These are phyloP conservation scores for Clarkia xantiana DNA, from an alignment of 345 rosid genomes.

Conservation along the genomic window DNA sequence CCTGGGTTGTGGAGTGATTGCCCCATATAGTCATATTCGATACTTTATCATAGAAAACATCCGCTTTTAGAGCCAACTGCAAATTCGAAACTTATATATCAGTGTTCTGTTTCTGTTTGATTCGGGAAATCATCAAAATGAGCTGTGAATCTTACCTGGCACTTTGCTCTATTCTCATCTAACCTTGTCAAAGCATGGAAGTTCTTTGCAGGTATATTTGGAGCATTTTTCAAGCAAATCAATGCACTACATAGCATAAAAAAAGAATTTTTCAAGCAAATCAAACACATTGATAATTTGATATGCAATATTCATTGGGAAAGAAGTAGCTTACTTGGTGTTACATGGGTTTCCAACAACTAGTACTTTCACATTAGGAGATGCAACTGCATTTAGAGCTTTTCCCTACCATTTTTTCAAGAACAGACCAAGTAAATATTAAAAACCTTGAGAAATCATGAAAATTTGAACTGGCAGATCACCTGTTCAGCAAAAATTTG, in stretches of 20 bases:
- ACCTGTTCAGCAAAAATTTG: constrained; percentile 91
- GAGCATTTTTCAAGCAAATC: constrained; percentile 94
- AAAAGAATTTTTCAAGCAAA: background rate
- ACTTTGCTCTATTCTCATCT: constrained; percentile 95
- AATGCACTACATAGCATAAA: constrained; percentile 45
- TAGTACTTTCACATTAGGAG: constrained; percentile 72
- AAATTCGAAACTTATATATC: constrained; percentile 4
- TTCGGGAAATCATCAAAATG: too few species aligned
- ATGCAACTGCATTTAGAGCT: constrained; percentile 88
- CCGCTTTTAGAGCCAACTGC: constrained; percentile 95
- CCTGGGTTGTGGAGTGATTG: constrained; percentile 99
- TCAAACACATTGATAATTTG: background rate
- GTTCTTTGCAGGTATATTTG: constrained; percentile 85
- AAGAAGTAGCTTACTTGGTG: constrained; percentile 59
- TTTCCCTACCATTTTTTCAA: constrained; percentile 41
- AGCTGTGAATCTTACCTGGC: constrained; percentile 50
- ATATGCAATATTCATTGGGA: background rate
- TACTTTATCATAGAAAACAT: constrained; percentile 88
- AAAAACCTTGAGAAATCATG: background rate
- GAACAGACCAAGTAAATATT: background rate
- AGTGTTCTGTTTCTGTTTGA: too few species aligned
- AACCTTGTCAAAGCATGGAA: constrained; percentile 89
- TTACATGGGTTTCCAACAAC: constrained; percentile 99
- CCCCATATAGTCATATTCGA: constrained; percentile 98
- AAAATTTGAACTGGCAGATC: background rate